Base-by-base conservation (phyloP, 257 asterid genomes). In the Solanum peruvianum region DNA sequence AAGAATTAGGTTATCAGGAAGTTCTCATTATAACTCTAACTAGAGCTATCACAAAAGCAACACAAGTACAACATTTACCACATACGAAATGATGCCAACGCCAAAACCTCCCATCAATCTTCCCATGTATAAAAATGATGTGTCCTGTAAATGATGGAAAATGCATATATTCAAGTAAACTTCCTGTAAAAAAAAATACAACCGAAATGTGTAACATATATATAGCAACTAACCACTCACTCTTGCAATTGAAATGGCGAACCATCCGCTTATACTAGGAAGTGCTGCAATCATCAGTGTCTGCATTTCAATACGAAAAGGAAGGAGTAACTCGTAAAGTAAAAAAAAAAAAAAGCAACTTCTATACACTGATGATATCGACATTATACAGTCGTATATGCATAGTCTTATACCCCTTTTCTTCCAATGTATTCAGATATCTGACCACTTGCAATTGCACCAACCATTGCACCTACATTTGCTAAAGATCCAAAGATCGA, bases 401-500 rank as follows among this genome's bases (percentile, higher is more conserved):
- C n/a, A 5, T 14, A 86, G 33, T 39, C 2, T n/a, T 87, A 69
- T 96, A 96, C 99, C 99, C 98, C 99, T 91, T 96, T 95, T 89
- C 98, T 86, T 52, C 99, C 99, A 45, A 92, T 90, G 86, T 93
- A 88, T 87, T 96, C 98, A 0, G 99, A 95, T 89, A 96, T 95
- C 90, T 95, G 98, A 25, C 99, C 98, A 87, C 99, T 96, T 39
- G 98, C 92, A 86, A 96, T 93, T 20, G 99, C 98, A 25, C 98
- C 99, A 64, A 96, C 98, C 98, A 96, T 95, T 84, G 98, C 99
- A 85, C 99, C 99, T 66, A 95, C 91, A 90, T 96, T 96, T 31
- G 98, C 92, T 80, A 96, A 92, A 29, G 99, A 96, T 75, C 99
- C 99, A 90, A 96, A 96, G 33, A 95, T 45, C 18, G 98, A 96